Evolutionary conservation across 441 rosid genomes (phyloP).

Genomic region (Pelargonium cotyledonis): DNA sequence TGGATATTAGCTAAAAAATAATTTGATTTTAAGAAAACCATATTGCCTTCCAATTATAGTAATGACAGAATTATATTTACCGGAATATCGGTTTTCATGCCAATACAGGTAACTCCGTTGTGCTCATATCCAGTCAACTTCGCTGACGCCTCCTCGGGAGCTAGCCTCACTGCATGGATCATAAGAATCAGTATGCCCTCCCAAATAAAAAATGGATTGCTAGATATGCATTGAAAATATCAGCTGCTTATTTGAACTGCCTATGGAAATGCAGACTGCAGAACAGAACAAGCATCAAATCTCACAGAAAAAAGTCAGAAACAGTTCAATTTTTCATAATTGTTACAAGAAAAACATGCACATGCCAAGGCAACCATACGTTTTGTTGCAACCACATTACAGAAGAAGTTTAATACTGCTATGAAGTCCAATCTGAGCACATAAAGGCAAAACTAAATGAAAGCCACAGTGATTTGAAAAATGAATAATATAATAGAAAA

Average conservation of each 20-base stretch:
- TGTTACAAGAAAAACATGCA: not conserved
- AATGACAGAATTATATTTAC: constrained; percentile 28
- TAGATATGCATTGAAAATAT: not conserved
- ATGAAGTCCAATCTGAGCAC: not conserved
- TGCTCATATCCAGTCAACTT: constrained; percentile 70
- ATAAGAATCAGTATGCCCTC: not conserved
- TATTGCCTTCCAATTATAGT: not conserved
- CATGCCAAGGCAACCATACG: not conserved
- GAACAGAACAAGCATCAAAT: not conserved
- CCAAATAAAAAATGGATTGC: not conserved
- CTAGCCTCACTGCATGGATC: constrained; percentile 70
- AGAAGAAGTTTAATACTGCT: not conserved
- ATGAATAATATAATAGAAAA: not conserved
- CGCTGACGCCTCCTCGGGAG: constrained; percentile 70
- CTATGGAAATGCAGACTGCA: not conserved
- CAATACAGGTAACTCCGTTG: constrained; percentile 78
- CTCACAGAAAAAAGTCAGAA: not conserved
- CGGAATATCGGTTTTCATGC: constrained; percentile 72
- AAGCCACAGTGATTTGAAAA: not conserved
- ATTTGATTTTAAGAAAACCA: constrained; percentile 1
- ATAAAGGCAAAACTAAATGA: not conserved
- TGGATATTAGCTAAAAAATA: not conserved
- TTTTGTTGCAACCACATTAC: not conserved
- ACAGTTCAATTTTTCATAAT: not conserved
- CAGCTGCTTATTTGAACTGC: not conserved